Percentiles rank a stretch among this genome's conserved stretches.
phyloP scores from a whole-genome alignment of 495 filamentous ascomycete species.

The Staphylotrichum longicolle region DNA sequence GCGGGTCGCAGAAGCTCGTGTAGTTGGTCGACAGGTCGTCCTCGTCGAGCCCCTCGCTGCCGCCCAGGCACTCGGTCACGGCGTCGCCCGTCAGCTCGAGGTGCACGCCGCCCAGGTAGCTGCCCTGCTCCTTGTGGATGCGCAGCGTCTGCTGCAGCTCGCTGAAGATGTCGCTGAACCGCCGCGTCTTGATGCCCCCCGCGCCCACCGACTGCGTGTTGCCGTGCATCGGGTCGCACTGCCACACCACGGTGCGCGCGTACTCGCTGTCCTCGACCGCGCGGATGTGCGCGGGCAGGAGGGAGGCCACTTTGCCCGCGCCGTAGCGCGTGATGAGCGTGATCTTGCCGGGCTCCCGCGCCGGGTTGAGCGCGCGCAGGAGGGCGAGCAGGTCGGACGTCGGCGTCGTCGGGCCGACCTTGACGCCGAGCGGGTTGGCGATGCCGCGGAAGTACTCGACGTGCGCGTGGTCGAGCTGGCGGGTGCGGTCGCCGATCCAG shows the following conservation, averaged over 20 bases:
- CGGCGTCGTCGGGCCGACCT: constrained; percentile 84
- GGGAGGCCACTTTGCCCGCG: constrained; percentile 62
- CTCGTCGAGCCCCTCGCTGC: constrained; percentile 81
- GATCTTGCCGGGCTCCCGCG: constrained; percentile 79
- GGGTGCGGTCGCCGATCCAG: constrained; percentile 96
- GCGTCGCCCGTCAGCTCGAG: constrained; percentile 92
- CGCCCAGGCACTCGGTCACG: constrained; percentile 94
- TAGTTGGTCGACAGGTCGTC: constrained; percentile 85
- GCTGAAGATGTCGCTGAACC: constrained; percentile 79
- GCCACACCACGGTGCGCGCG: constrained; percentile 83
- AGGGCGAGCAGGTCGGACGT: constrained; percentile 68
- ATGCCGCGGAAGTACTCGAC: constrained; percentile 97
- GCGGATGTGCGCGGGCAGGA: constrained; percentile 79
- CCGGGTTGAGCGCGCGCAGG: constrained; percentile 80
- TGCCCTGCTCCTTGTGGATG: constrained; percentile 79
- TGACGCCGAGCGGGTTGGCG: constrained; percentile 92
- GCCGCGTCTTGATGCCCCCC: constrained; percentile 78
- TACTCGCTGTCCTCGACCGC: constrained; percentile 71
- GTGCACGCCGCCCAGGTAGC: constrained; percentile 90
- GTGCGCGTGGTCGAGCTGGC: constrained; percentile 87
- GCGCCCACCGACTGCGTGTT: constrained; percentile 67
- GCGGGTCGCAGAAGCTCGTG: constrained; percentile 90
- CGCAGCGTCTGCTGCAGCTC: constrained; percentile 76
- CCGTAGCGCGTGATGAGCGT: constrained; percentile 96
- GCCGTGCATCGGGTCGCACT: constrained; percentile 98